Conservation (phyloP, 1,139 yeast genomes). For the Candida sojae region DNA sequence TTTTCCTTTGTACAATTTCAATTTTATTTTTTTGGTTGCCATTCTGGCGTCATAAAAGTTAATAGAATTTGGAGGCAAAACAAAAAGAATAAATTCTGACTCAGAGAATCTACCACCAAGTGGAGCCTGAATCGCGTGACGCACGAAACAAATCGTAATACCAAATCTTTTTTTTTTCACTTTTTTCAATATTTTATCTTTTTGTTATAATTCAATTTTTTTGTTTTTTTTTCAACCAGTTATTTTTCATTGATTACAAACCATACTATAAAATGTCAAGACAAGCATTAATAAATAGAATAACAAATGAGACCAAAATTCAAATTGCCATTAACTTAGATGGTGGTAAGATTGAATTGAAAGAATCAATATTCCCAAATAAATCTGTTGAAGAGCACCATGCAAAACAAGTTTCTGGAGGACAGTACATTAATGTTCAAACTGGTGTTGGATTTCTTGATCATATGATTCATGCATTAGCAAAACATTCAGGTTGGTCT, state of each 20-base stretch:
- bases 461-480: slow-evolving; percentile 96
- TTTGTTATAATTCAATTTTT: too few species aligned
- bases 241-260: not conserved
- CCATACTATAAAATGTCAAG: slow-evolving; percentile 4
- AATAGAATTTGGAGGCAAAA: not conserved
- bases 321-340: slow-evolving; percentile 82
- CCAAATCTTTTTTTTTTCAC: not conserved
- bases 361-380: slow-evolving; percentile 51
- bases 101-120: not conserved
- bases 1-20: not conserved
- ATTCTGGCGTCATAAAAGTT: not conserved
- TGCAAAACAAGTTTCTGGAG: slow-evolving; percentile 60
- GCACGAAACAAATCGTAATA: not conserved
- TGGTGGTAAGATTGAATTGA: slow-evolving; percentile 73
- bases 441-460: slow-evolving; percentile 95
- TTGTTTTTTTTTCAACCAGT: slow-evolving; percentile 4
- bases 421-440: slow-evolving; percentile 77
- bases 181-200: not conserved
- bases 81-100: not conserved
- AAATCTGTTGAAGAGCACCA: slow-evolving; percentile 43
- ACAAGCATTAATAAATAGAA: slow-evolving; percentile 47
- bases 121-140: not conserved
- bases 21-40: not conserved
- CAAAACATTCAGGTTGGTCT: slow-evolving; percentile 98
- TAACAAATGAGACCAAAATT: slow-evolving; percentile 91